Conservation (phyloP, 2,329 filamentous ascomycete species). For the Claviceps sp. region DNA sequence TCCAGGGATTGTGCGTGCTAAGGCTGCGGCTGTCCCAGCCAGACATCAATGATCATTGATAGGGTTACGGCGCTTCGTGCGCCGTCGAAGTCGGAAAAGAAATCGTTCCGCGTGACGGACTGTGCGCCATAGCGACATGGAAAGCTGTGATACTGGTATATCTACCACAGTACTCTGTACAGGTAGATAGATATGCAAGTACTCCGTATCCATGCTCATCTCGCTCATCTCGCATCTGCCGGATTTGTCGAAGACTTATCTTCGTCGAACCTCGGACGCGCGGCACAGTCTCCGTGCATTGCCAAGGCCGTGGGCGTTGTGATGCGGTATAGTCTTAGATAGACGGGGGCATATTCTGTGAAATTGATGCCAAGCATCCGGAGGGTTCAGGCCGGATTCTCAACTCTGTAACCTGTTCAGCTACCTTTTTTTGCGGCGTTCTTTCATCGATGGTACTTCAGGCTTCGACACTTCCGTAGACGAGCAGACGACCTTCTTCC, state of each 20-base stretch:
- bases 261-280: background rate
- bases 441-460: background rate
- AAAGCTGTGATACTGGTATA: no score
- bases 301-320: background rate
- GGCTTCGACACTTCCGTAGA: background rate
- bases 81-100: background rate
- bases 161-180: no score
- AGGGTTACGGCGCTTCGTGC: background rate
- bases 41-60: background rate
- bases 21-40: background rate
- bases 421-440: no score
- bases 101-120: background rate
- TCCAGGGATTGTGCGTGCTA: background rate
- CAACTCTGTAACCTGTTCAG: no score
- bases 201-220: background rate
- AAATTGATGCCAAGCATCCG: background rate
- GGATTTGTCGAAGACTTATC: background rate
- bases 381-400: no score
- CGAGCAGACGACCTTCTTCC: background rate
- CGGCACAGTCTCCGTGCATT: background rate
- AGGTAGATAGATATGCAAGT: background rate
- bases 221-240: background rate
- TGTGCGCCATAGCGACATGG: no score
- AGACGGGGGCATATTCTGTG: background rate
- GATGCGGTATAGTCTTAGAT: background rate